Evolutionary conservation across 176 grass and related monocot genomes (phyloP).

Genomic region (Oryza rufipogon): DNA sequence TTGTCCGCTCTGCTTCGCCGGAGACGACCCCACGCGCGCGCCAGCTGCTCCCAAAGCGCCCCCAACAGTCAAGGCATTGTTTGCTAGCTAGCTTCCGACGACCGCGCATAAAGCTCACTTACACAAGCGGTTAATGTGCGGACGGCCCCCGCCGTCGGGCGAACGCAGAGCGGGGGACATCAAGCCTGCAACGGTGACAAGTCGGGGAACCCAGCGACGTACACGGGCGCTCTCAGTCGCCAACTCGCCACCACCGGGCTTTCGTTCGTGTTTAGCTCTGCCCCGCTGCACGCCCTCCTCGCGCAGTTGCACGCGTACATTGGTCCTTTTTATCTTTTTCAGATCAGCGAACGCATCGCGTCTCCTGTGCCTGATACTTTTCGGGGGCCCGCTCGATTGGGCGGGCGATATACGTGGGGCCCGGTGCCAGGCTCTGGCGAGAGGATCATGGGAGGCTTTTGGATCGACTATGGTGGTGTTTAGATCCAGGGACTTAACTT

Average conservation of each 20-base stretch:
- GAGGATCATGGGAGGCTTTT: slow-evolving; percentile 14
- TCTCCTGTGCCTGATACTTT: not conserved
- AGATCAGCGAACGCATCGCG: too few species aligned
- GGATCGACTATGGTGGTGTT: slow-evolving; percentile 1
- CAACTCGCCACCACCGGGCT: too few species aligned
- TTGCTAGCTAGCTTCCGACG: slow-evolving; percentile 1
- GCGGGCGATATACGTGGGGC: not conserved
- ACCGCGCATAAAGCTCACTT: not conserved
- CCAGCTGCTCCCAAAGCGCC: slow-evolving; percentile 2
- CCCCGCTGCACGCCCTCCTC: not conserved
- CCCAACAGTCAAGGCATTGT: slow-evolving; percentile 19
- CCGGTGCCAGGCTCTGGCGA: not conserved
- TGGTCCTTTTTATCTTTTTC: too few species aligned
- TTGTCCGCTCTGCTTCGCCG: slow-evolving; percentile 8
- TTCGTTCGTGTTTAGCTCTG: not conserved
- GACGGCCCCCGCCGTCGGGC: too few species aligned
- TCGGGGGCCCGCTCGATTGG: not conserved
- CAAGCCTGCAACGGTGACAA: not conserved
- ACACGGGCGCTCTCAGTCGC: too few species aligned
- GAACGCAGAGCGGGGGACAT: not conserved
- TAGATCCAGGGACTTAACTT: too few species aligned
- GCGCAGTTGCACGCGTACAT: too few species aligned
- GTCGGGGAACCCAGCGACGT: not conserved
- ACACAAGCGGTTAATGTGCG: not conserved
- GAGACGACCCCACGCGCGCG: not conserved